Evolutionary conservation across 768 basidiomycete species (phyloP), one percentile per base, ranked within the genome.

Genomic region (Hygrocybe coccinea): DNA sequence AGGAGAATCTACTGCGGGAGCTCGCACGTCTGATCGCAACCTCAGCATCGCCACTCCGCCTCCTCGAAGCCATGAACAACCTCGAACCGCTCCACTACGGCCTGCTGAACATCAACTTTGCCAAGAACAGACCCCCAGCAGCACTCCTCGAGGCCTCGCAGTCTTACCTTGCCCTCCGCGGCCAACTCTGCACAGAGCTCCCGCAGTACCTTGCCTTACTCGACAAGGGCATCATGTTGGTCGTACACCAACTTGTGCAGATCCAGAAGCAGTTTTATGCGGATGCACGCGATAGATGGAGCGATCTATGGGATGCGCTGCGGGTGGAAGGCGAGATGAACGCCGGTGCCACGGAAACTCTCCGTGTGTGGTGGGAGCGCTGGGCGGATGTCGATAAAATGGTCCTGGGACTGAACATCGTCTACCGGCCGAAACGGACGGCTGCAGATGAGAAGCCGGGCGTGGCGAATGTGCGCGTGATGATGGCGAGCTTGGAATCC

Each of bases 281-380:
- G 14, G 79, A 80, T 37, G 78, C 87, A 5, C 75, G 79, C 41
- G 81, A 82, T 49, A 73, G 79, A 25, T 92, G 90, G 90, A 78
- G 75, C 1, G 84, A 83, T n/a, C 70, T 92, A n/a, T 92, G 90
- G 90, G 87, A 91, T 57, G 87, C 86, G 65, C 69, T 88, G n/a
- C 73, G 79, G 9, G 82, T 86, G 3, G 87, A 87, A 17, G 85
- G 84, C 1, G 85, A 87, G 71, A 68, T 79, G 72, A 85, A 85
- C 58, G 83, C 79, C 0, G 85, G 83, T 6, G 77, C 78, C 5
- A 78, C 76, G 8, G 89, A 91, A 73, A 91, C 90, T 19, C 64
- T 84, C 24, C 74, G 74, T 0, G 86, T 90, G 9, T 92, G 90
- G 89, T 74, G 76, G 64, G 72, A 74, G 37, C 73, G 90, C 14